Percentiles rank a stretch among this genome's conserved stretches.
phyloP scores from a whole-genome alignment of 2,329 filamentous ascomycete genomes.

The Colletotrichum aenigma region DNA sequence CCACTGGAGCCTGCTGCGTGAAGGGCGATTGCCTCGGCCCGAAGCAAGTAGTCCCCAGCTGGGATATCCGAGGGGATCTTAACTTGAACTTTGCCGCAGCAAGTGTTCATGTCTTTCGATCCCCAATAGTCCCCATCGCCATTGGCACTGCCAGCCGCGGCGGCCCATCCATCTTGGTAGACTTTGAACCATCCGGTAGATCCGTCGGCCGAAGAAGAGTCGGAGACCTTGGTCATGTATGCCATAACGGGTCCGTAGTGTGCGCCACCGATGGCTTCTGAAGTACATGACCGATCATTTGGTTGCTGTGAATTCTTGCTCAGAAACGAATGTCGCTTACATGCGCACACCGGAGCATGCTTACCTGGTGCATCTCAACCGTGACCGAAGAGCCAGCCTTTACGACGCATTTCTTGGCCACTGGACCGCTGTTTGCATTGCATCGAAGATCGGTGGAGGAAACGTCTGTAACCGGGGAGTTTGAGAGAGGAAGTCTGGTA shows the following conservation, averaged over 20 bases:
- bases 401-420: conserved; percentile 48
- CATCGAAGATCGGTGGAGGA: conserved; percentile 44
- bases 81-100: conserved; percentile 13
- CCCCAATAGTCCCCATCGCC: conserved; percentile 27
- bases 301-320: conserved; percentile 33
- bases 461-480: conserved; percentile 45
- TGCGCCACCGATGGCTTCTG: conserved; percentile 55
- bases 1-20: conserved; percentile 42
- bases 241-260: conserved; percentile 56
- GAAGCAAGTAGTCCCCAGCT: conserved; percentile 57
- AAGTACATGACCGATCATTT: conserved; percentile 44
- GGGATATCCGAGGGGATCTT: conserved; percentile 49
- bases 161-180: conserved; percentile 42
- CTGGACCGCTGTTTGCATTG: conserved; percentile 40
- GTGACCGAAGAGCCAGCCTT: conserved; percentile 41
- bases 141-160: conserved; percentile 33
- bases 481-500: conserved; percentile 28
- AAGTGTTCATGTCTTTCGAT: conserved; percentile 18
- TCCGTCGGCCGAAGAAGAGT: conserved; percentile 47
- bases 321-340: not conserved
- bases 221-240: conserved; percentile 52
- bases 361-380: conserved; percentile 52
- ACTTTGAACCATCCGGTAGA: conserved; percentile 57
- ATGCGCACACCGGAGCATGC: not conserved
- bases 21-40: conserved; percentile 58